Percentiles rank a stretch among this genome's conserved stretches.
These are phyloP conservation scores for Pseudogymnoascus pannorum DNA, from an alignment of 2,329 filamentous ascomycete genomes.

Conservation along the genomic window DNA sequence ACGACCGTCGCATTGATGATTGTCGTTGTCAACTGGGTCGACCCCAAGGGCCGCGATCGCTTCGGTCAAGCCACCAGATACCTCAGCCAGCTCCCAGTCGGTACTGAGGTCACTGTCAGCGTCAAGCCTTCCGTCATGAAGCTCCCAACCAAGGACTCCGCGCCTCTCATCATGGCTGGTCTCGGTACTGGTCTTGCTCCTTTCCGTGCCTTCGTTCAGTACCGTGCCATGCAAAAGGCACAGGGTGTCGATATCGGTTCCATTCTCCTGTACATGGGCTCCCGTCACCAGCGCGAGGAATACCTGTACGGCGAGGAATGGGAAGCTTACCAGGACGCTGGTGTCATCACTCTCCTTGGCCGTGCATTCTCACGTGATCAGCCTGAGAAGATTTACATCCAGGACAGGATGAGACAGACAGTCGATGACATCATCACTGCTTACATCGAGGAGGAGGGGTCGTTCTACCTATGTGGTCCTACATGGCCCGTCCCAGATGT, in stretches of 20 bases:
- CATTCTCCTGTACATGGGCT: conserved; percentile 93
- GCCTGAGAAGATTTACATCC: conserved; percentile 98
- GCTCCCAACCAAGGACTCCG: conserved; percentile 77
- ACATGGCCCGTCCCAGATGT: conserved; percentile 99
- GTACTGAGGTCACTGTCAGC: conserved; percentile 76
- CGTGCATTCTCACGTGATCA: conserved; percentile 95
- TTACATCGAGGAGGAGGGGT: conserved; percentile 80
- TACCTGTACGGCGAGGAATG: conserved; percentile 99
- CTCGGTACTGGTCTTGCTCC: conserved; percentile 96
- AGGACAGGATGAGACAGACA: conserved; percentile 92
- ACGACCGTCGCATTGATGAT: conserved; percentile 90
- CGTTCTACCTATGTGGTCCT: conserved; percentile 95
- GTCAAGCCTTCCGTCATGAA: conserved; percentile 99
- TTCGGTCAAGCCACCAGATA: conserved; percentile 92
- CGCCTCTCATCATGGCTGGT: conserved; percentile 97
- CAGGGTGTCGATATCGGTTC: conserved; percentile 91
- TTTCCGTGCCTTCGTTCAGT: conserved; percentile 98
- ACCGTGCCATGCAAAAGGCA: conserved; percentile 96
- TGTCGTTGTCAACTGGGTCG: conserved; percentile 93
- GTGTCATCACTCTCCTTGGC: conserved; percentile 89
- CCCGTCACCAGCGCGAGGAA: conserved; percentile 94
- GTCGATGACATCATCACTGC: conserved; percentile 74
- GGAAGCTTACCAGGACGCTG: conserved; percentile 94
- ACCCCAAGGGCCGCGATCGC: conserved; percentile 77
- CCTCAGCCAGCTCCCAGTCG: conserved; percentile 67